These are phyloP conservation scores for Jaenimonas drosophilae DNA, from an alignment of 208 protist genomes.

Conservation along the genomic window DNA sequence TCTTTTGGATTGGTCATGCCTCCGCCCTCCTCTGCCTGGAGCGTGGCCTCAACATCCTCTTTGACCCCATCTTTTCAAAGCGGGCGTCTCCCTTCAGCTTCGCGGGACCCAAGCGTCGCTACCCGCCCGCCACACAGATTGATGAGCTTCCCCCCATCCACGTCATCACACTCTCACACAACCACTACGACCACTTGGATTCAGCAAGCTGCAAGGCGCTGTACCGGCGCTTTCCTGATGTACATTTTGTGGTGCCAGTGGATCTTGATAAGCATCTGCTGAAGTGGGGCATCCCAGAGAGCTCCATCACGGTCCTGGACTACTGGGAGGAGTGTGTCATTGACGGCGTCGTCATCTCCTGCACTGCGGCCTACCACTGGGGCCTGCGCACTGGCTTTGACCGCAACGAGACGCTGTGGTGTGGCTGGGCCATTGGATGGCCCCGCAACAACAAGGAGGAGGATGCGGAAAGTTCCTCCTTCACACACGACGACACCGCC, in stretches of 20 bases:
- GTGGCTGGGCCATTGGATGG: conserved; percentile 54
- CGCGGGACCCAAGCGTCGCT: conserved; percentile 26
- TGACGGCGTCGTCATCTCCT: conserved; percentile 25
- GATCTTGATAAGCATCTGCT: conserved; percentile 29
- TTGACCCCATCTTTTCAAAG: conserved; percentile 78
- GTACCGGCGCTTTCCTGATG: conserved; percentile 18
- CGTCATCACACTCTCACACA: conserved; percentile 73
- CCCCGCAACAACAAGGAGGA: background rate
- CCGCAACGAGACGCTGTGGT: conserved; percentile 53
- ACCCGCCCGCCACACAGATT: conserved; percentile 18
- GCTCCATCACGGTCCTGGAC: conserved; percentile 27
- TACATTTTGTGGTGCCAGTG: conserved; percentile 45
- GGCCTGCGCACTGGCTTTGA: conserved; percentile 25
- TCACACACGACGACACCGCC: too few relatives aligned
- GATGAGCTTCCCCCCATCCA: conserved; percentile 58
- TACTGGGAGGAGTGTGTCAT: conserved; percentile 38
- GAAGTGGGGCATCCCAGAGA: conserved; percentile 20
- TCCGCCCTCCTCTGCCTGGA: conserved; percentile 56
- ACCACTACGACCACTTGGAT: conserved; percentile 89
- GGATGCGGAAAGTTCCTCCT: too few relatives aligned
- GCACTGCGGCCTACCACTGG: conserved; percentile 64
- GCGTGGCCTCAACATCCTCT: conserved; percentile 62
- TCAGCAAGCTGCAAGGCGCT: conserved; percentile 19
- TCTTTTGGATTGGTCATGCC: conserved; percentile 79
- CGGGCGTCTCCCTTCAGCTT: conserved; percentile 49